Evolutionary conservation across 2,329 filamentous ascomycete genomes (phyloP).

Genomic region (Dactylellina cionopaga): DNA sequence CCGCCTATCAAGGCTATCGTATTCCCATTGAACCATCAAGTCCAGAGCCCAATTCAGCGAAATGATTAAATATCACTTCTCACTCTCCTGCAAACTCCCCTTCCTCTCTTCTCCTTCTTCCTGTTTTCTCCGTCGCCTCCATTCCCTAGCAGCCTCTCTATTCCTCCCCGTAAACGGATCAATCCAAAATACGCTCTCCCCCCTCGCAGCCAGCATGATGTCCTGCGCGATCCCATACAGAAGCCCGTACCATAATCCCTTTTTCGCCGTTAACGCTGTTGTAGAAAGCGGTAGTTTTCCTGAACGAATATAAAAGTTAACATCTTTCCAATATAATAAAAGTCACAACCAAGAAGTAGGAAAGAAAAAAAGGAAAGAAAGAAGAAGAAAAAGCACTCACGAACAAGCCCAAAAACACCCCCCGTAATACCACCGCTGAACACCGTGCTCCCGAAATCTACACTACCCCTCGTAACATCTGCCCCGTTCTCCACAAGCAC

Average conservation of each 20-base stretch:
- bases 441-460: slow-evolving; percentile 81
- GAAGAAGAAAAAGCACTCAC: slow-evolving; percentile 62
- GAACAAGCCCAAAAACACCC: slow-evolving; percentile 85
- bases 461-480: slow-evolving; percentile 65
- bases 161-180: slow-evolving; percentile 40
- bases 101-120: neutral
- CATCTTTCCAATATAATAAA: slow-evolving; percentile 57
- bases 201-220: slow-evolving; percentile 41
- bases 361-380: slow-evolving; percentile 3
- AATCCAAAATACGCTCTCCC: slow-evolving; percentile 45
- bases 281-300: slow-evolving; percentile 82
- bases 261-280: slow-evolving; percentile 79
- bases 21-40: too few relatives aligned
- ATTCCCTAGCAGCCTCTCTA: slow-evolving; percentile 1
- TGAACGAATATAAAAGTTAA: slow-evolving; percentile 59
- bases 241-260: slow-evolving; percentile 80
- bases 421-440: slow-evolving; percentile 81
- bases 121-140: neutral
- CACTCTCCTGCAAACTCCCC: slow-evolving; percentile 13
- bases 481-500: slow-evolving; percentile 20
- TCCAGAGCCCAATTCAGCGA: too few relatives aligned
- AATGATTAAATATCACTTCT: neutral
- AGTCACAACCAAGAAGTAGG: slow-evolving; percentile 24
- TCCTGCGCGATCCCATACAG: slow-evolving; percentile 66
- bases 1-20: too few relatives aligned